Evolutionary conservation across 2,329 filamentous ascomycete genomes (phyloP).

Genomic region (Aspergillus tubingensis): DNA sequence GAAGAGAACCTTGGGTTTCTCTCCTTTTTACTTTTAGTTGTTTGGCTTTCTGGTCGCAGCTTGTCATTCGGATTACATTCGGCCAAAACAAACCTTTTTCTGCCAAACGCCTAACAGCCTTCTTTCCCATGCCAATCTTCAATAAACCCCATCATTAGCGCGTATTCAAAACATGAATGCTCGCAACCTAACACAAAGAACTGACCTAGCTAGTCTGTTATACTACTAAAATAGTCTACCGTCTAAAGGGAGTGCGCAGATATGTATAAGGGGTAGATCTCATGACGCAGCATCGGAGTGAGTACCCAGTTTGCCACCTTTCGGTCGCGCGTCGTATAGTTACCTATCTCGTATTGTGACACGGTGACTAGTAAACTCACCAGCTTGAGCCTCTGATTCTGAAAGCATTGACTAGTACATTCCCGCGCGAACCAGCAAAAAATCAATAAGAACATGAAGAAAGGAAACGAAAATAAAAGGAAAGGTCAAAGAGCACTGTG

Average conservation of each 20-base stretch:
- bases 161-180: no score
- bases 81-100: conserved; percentile 7
- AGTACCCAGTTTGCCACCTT: background rate
- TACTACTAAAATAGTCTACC: no score
- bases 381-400: no score
- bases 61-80: conserved; percentile 12
- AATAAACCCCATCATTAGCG: no score
- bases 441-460: background rate
- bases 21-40: background rate
- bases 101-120: no score
- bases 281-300: background rate
- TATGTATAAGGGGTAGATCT: conserved; percentile 1
- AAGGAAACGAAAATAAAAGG: background rate
- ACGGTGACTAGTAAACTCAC: no score
- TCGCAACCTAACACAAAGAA: no score
- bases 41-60: no score
- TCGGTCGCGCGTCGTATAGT: background rate
- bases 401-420: no score
- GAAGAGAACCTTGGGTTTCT: conserved; percentile 16
- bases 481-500: background rate
- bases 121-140: no score
- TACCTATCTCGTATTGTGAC: background rate
- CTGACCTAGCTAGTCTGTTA: background rate
- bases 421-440: no score
- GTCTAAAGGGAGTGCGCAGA: no score